Base-by-base conservation (phyloP, 75 land plant genomes). In the Sequoia sempervirens region DNA sequence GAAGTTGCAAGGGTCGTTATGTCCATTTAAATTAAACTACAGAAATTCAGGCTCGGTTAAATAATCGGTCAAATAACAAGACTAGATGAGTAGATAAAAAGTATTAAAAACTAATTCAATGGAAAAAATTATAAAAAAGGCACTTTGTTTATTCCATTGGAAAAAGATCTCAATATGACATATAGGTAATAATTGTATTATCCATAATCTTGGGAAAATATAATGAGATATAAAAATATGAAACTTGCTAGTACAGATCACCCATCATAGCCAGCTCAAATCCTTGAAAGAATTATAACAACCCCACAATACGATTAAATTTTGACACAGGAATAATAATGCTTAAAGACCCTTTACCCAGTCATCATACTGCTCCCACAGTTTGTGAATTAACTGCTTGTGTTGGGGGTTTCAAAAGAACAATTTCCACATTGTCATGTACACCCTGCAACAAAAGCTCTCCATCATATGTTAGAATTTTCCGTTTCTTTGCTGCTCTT, bases 381-480 rank as follows among this genome's bases (percentile, higher is more conserved):
- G 32, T 2, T 70, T 30, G 37, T 30, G 15, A 70, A 30, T 61
- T 70, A 40, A 83, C 56, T 32, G 83, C 20, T 38, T 82, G 58
- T 13, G 89, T 84, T 28, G 85, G 15, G 32, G 95, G 86, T 84
- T 91, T 92, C 34, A 89, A 53, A 20, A 98, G 94, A 6, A 87
- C 81, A 72, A 98, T 88, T 69, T 94, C 99, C 13, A 98, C 99
- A 88, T 98, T 96, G 87, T 98, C 99, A 87, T 98, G 99, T 30
- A 98, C 96, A 61, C 99, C 99, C 86, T 98, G 99, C 14, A 98
- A 87, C 68, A 98, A 92, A 32, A 98, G 85, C 87, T 98, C 99
- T 34, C 95, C 95, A 75, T 98, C 99, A 84, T 92, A 98, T 26
- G 87, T 83, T 20, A 98, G 72, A n/a, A 96, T 52, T 84, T 98